phyloP scores from a whole-genome alignment of 192 early-diverging fungal genomes.

The Coemansia sp. region DNA sequence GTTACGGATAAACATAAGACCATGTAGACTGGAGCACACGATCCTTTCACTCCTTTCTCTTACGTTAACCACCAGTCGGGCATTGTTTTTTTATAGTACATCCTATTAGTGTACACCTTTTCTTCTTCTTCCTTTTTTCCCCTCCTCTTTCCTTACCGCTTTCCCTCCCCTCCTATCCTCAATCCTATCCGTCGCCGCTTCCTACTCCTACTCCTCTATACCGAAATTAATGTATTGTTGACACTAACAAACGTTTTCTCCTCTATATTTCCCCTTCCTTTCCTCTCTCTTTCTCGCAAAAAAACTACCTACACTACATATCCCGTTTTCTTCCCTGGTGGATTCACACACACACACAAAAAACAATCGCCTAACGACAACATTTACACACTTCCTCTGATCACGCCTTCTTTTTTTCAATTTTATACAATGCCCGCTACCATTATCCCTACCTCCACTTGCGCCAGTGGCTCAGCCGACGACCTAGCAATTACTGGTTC shows the following conservation, averaged over 20 bases:
- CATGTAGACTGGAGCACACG: neutral
- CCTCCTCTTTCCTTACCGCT: neutral
- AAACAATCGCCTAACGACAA: neutral
- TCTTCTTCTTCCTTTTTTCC: neutral
- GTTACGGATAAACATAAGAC: slow-evolving; percentile 14
- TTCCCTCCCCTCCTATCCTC: neutral
- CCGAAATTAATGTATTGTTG: slow-evolving; percentile 22
- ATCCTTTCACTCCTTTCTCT: neutral
- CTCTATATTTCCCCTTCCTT: neutral
- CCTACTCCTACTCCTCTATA: neutral
- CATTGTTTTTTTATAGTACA: slow-evolving; percentile 9
- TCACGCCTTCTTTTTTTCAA: neutral
- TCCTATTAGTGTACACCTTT: slow-evolving; percentile 3
- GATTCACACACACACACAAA: neutral
- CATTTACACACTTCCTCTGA: neutral
- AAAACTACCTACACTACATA: too few relatives aligned
- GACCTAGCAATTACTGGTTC: neutral
- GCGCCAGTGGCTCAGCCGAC: neutral
- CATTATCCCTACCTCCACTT: neutral
- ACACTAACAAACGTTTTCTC: neutral
- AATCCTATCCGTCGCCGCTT: slow-evolving; percentile 1
- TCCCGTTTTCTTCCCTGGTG: neutral
- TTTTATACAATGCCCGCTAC: neutral
- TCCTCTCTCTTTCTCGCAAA: neutral
- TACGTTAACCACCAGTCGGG: neutral